Conservation (phyloP, 2,329 filamentous ascomycete genomes). For the Trichoderma breve region DNA sequence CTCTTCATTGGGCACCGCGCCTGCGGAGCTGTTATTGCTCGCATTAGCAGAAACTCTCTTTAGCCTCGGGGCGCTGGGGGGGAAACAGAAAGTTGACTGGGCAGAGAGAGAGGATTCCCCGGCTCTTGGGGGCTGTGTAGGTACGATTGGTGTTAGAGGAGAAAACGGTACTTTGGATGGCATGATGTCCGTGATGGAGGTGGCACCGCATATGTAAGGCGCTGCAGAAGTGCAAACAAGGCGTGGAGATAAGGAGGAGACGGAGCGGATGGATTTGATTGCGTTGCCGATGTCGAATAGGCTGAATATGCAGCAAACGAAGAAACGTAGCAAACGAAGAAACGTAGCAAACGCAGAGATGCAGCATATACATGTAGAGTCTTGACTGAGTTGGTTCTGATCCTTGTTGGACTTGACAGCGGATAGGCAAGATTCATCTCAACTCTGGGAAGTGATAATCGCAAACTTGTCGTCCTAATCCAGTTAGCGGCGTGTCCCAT, state of each 20-base stretch:
- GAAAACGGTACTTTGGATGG: not conserved
- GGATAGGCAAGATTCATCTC: not conserved
- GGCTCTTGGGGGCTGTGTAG: not conserved
- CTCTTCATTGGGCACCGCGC: not conserved
- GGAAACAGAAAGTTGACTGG: not conserved
- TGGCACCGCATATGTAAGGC: not conserved
- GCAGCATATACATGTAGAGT: not conserved
- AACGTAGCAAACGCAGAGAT: not conserved
- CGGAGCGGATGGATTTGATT: not conserved
- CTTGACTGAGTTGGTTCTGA: not conserved
- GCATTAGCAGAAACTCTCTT: slow-evolving; percentile 8
- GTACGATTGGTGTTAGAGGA: not conserved
- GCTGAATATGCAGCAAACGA: not conserved
- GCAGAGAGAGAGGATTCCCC: not conserved
- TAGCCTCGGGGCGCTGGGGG: not conserved
- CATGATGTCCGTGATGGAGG: not conserved
- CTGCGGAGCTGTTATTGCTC: not conserved
- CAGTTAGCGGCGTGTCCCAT: not conserved
- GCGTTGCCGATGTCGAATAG: not conserved
- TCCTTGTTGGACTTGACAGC: not conserved
- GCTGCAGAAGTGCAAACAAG: slow-evolving; percentile 7
- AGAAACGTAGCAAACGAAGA: not conserved
- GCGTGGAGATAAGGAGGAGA: not conserved
- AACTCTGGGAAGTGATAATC: not conserved
- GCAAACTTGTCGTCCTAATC: not conserved